Conservation (phyloP, 495 filamentous ascomycete species). For the Penicillium longicatenatum region DNA sequence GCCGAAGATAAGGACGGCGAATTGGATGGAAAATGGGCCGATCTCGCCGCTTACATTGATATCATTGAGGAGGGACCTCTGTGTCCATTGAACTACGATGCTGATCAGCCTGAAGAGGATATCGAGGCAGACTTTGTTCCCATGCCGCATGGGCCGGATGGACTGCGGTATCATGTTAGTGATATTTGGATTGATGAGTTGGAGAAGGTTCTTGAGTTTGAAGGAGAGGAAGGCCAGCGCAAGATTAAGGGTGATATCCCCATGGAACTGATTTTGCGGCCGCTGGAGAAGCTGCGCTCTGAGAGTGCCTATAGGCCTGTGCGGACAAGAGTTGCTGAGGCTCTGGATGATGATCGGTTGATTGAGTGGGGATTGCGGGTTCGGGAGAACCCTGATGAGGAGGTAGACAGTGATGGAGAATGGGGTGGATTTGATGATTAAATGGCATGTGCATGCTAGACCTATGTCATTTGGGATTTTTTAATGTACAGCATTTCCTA, state of each 20-base stretch:
- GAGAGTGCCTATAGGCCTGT: slow-evolving; percentile 72
- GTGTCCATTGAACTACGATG: slow-evolving; percentile 47
- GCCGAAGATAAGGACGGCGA: slow-evolving; percentile 34
- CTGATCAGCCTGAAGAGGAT: slow-evolving; percentile 36
- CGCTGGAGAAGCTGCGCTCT: slow-evolving; percentile 55
- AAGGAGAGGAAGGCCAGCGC: slow-evolving; percentile 34
- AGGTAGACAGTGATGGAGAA: slow-evolving; percentile 53
- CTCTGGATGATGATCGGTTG: slow-evolving; percentile 74
- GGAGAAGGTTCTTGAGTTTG: slow-evolving; percentile 65
- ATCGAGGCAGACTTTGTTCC: slow-evolving; percentile 34
- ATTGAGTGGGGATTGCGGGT: slow-evolving; percentile 55
- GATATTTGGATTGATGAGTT: slow-evolving; percentile 92
- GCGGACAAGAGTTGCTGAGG: slow-evolving; percentile 67
- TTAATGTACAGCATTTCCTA: slow-evolving; percentile 28
- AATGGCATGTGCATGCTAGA: slow-evolving; percentile 6
- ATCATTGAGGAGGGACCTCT: slow-evolving; percentile 48
- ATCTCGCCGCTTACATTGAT: slow-evolving; percentile 42
- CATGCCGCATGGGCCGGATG: slow-evolving; percentile 65
- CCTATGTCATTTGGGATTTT: not conserved
- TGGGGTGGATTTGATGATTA: slow-evolving; percentile 77
- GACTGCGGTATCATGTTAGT: slow-evolving; percentile 81
- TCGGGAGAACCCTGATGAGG: slow-evolving; percentile 42
- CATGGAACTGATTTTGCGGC: slow-evolving; percentile 58
- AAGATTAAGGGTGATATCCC: slow-evolving; percentile 45
- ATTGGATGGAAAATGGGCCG: slow-evolving; percentile 34